Percentiles rank a stretch among this genome's conserved stretches.
phyloP scores from a whole-genome alignment of 305 asterid genomes.

The Plantago coronopus region DNA sequence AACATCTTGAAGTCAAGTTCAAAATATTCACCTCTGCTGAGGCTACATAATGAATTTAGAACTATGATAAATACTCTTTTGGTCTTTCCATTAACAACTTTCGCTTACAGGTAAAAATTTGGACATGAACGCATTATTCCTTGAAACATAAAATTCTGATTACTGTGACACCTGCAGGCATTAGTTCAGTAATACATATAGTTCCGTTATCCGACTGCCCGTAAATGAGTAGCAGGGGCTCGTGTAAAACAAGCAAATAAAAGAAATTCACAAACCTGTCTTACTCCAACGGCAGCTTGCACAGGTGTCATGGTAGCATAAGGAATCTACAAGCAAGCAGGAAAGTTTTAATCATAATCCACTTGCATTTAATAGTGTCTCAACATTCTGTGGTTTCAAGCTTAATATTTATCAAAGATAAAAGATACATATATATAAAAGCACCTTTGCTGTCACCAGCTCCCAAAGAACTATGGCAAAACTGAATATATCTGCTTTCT shows the following conservation, averaged over 20 bases:
- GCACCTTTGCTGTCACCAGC: constrained; percentile 80
- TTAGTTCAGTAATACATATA: too few relatives aligned
- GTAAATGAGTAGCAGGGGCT: background rate
- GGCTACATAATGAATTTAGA: too few relatives aligned
- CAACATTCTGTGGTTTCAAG: constrained; percentile 7
- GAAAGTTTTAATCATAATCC: constrained; percentile 3
- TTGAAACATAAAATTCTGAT: too few relatives aligned
- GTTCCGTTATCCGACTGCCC: too few relatives aligned
- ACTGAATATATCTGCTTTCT: constrained; percentile 88
- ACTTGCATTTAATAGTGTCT: background rate
- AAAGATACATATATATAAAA: constrained; percentile 7
- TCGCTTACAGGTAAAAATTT: too few relatives aligned
- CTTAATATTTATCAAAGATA: constrained; percentile 10
- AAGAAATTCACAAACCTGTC: constrained; percentile 54
- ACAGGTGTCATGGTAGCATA: constrained; percentile 74
- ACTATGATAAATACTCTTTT: too few relatives aligned
- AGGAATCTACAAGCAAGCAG: constrained; percentile 55
- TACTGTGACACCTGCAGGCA: too few relatives aligned
- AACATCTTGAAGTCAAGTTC: too few relatives aligned
- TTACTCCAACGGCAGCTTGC: constrained; percentile 88
- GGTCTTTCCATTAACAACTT: too few relatives aligned
- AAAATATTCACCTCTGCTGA: too few relatives aligned
- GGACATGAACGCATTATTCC: too few relatives aligned
- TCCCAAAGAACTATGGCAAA: constrained; percentile 96
- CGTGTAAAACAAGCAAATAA: background rate